A percentile compares a stretch with the other conserved stretches of the same genome.
These are phyloP conservation scores for Acidomyces sp. DNA, from an alignment of 495 filamentous ascomycete species.

Conservation along the genomic window DNA sequence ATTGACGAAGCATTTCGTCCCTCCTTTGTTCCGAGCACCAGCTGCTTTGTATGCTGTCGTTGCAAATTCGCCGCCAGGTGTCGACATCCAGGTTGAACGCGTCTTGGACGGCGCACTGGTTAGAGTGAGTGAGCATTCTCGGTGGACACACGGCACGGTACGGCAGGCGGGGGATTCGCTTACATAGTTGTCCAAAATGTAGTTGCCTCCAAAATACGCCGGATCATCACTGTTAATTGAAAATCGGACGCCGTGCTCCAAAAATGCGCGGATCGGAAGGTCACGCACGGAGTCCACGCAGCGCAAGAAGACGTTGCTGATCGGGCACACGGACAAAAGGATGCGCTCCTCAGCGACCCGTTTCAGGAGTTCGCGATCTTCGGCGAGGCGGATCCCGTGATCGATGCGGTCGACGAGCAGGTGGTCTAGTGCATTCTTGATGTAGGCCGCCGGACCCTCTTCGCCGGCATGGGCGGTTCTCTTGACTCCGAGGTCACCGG, in stretches of 20 bases:
- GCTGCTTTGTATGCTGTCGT: slow-evolving; percentile 49
- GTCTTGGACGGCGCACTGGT: slow-evolving; percentile 63
- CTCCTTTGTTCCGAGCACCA: slow-evolving; percentile 40
- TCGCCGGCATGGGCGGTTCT: slow-evolving; percentile 64
- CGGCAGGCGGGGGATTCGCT: too few species aligned
- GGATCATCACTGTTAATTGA: slow-evolving; percentile 47
- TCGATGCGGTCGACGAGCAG: slow-evolving; percentile 52
- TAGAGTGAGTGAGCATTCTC: too few species aligned
- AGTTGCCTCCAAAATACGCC: slow-evolving; percentile 62
- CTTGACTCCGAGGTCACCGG: slow-evolving; percentile 37
- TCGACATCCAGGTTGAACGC: slow-evolving; percentile 45
- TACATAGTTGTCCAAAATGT: slow-evolving; percentile 64
- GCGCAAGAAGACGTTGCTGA: slow-evolving; percentile 56
- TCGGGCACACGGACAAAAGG: slow-evolving; percentile 56
- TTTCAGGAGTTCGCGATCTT: slow-evolving; percentile 46
- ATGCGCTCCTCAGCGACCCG: slow-evolving; percentile 42
- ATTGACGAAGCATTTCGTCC: slow-evolving; percentile 31
- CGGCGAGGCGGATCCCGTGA: slow-evolving; percentile 54
- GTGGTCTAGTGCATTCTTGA: slow-evolving; percentile 46
- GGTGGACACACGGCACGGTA: too few species aligned
- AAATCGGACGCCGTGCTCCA: slow-evolving; percentile 44
- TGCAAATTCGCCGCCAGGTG: slow-evolving; percentile 54
- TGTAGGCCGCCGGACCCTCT: slow-evolving; percentile 57
- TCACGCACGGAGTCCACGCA: slow-evolving; percentile 44
- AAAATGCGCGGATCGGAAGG: slow-evolving; percentile 49